Percentiles rank a stretch among this genome's conserved stretches.
Conservation (phyloP, 495 filamentous ascomycete genomes). For the Aspergillus cristatus region DNA sequence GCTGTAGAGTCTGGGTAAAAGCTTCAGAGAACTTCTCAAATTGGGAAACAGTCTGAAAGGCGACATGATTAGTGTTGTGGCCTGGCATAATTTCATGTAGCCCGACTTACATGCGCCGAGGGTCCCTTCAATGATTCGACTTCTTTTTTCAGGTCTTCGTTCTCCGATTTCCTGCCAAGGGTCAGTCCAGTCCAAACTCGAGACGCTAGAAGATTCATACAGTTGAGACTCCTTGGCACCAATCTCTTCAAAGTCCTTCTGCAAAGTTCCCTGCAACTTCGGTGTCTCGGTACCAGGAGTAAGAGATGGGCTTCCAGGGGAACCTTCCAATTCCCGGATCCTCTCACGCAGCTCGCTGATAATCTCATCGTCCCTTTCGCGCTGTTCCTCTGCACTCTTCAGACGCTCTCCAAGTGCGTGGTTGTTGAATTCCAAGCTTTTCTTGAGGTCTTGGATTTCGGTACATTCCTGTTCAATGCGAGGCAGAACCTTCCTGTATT, state of each 20-base stretch:
- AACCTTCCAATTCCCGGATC: slow-evolving; percentile 41
- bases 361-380: slow-evolving; percentile 44
- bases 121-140: slow-evolving; percentile 27
- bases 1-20: slow-evolving; percentile 24
- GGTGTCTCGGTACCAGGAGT: slow-evolving; percentile 31
- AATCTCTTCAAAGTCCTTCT: slow-evolving; percentile 38
- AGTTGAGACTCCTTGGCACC: slow-evolving; percentile 33
- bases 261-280: slow-evolving; percentile 33
- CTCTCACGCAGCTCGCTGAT: slow-evolving; percentile 46
- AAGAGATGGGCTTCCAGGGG: slow-evolving; percentile 31
- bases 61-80: slow-evolving; percentile 3
- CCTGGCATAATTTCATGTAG: background rate
- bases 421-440: slow-evolving; percentile 50
- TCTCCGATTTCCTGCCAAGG: slow-evolving; percentile 29
- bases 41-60: slow-evolving; percentile 18
- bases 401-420: slow-evolving; percentile 45
- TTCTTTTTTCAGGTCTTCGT: slow-evolving; percentile 34
- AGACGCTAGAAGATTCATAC: slow-evolving; percentile 14
- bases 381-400: slow-evolving; percentile 44
- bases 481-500: slow-evolving; percentile 47
- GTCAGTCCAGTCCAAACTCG: slow-evolving; percentile 10
- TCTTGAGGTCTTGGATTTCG: slow-evolving; percentile 48
- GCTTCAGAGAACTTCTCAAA: slow-evolving; percentile 29
- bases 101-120: slow-evolving; percentile 16
- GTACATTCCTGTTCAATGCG: slow-evolving; percentile 54